These are phyloP conservation scores for Thymus mandschuricus DNA, from an alignment of 257 asterid species.

Conservation along the genomic window DNA sequence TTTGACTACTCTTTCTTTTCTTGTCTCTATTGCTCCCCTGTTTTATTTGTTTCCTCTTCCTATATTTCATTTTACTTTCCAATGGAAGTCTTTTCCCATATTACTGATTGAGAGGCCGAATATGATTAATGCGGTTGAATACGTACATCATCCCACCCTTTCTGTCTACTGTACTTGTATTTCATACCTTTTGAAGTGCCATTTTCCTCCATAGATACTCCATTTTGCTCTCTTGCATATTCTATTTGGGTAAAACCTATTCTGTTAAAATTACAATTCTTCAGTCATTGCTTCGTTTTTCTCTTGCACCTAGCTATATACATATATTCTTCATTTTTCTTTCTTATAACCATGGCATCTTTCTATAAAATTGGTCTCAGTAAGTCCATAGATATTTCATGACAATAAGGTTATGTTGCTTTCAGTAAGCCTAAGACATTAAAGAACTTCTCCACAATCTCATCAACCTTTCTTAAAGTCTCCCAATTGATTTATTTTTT, in stretches of 20 bases:
- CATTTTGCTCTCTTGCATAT: constrained; percentile 23
- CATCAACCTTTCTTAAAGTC: constrained; percentile 34
- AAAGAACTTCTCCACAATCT: constrained; percentile 34
- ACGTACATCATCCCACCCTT: constrained; percentile 41
- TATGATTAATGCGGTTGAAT: constrained; percentile 49
- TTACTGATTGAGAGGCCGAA: constrained; percentile 31
- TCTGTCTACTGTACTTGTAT: constrained; percentile 44
- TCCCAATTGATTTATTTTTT: constrained; percentile 6
- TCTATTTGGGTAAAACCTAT: background rate
- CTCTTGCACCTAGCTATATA: background rate
- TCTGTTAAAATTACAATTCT: too few relatives aligned
- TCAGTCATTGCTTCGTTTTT: background rate
- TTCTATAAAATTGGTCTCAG: constrained; percentile 12
- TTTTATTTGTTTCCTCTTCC: constrained; percentile 36
- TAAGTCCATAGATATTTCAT: constrained; percentile 10
- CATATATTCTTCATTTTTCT: background rate
- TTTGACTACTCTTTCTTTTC: constrained; percentile 74
- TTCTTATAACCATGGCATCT: background rate
- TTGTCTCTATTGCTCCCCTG: constrained; percentile 61
- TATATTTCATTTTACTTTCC: constrained; percentile 26
- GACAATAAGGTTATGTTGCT: constrained; percentile 26
- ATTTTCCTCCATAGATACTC: constrained; percentile 30
- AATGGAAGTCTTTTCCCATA: constrained; percentile 29
- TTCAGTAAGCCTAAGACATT: constrained; percentile 30
- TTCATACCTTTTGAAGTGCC: constrained; percentile 31